These are phyloP conservation scores for Bruguiera hainesii DNA, from an alignment of 441 rosid genomes.

Conservation along the genomic window DNA sequence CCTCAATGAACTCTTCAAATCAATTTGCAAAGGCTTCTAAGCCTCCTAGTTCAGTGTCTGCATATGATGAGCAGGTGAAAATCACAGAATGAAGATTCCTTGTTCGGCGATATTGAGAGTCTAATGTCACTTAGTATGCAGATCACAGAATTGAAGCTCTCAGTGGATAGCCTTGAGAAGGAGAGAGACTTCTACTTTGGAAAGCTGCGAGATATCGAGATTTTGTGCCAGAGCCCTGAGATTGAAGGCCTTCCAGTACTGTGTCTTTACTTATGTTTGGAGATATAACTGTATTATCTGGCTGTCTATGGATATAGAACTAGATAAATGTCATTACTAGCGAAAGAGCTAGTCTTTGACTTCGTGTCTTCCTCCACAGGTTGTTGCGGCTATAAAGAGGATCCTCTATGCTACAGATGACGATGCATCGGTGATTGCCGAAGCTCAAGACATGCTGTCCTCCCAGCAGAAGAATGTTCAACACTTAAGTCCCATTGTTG, in stretches of 20 bases:
- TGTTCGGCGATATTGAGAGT: slow-evolving; percentile 1
- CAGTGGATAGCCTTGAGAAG: slow-evolving; percentile 92
- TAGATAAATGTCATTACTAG: neutral
- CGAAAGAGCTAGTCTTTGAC: neutral
- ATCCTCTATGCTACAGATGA: slow-evolving; percentile 79
- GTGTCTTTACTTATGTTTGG: slow-evolving; percentile 4
- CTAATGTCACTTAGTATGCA: slow-evolving; percentile 30
- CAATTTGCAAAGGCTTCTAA: slow-evolving; percentile 50
- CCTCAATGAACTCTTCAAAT: slow-evolving; percentile 40
- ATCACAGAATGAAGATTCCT: neutral
- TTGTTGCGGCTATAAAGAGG: slow-evolving; percentile 72
- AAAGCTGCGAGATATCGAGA: slow-evolving; percentile 86
- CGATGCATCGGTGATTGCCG: slow-evolving; percentile 56
- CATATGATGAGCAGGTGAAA: slow-evolving; percentile 80
- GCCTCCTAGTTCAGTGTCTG: slow-evolving; percentile 45
- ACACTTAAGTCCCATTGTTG: slow-evolving; percentile 61
- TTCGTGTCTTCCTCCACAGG: slow-evolving; percentile 35
- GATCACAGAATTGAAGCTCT: slow-evolving; percentile 89
- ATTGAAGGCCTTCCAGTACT: slow-evolving; percentile 61
- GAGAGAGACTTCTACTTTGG: slow-evolving; percentile 95
- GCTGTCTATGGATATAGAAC: too few species aligned
- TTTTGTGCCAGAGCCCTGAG: slow-evolving; percentile 70
- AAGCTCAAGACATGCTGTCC: slow-evolving; percentile 64
- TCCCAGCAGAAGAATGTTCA: slow-evolving; percentile 36
- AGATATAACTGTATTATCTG: too few species aligned